These are phyloP conservation scores for Metschnikowia cerradonensis DNA, from an alignment of 805 yeast genomes.

Conservation along the genomic window DNA sequence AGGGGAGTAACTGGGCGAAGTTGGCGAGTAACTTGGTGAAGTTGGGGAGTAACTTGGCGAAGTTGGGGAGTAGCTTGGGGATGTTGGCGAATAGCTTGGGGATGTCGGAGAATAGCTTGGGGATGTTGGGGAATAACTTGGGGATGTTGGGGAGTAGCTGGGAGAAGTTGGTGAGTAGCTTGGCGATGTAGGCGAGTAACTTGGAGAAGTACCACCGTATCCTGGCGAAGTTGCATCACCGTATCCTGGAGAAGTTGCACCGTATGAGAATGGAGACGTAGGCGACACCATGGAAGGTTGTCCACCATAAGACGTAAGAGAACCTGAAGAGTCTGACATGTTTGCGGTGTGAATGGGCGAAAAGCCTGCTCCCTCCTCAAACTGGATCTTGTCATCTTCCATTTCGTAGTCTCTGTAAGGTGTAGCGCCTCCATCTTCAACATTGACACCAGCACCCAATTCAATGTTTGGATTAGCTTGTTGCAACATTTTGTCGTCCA, in stretches of 20 bases:
- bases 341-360: conserved; percentile 92
- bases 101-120: conserved; percentile 78
- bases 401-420: conserved; percentile 73
- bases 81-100: conserved; percentile 56
- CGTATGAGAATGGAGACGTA: conserved; percentile 55
- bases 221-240: conserved; percentile 50
- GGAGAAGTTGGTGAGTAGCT: conserved; percentile 57
- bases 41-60: conserved; percentile 74
- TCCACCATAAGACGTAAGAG: conserved; percentile 87
- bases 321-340: conserved; percentile 71
- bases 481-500: conserved; percentile 83
- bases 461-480: conserved; percentile 47
- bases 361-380: conserved; percentile 76
- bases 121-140: conserved; percentile 73
- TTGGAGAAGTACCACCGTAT: conserved; percentile 30
- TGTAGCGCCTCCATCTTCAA: conserved; percentile 74
- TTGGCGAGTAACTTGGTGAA: conserved; percentile 75
- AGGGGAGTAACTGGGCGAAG: conserved; percentile 69
- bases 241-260: conserved; percentile 46
- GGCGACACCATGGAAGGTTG: conserved; percentile 47
- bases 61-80: conserved; percentile 62
- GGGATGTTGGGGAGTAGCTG: conserved; percentile 62
- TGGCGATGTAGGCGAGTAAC: conserved; percentile 20
- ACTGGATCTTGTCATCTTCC: conserved; percentile 57
- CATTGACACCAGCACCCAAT: conserved; percentile 30